Evolutionary conservation across 139 green algal genomes (phyloP), one percentile per base, ranked within the genome.

Genomic region (Tetraselmis striata): DNA sequence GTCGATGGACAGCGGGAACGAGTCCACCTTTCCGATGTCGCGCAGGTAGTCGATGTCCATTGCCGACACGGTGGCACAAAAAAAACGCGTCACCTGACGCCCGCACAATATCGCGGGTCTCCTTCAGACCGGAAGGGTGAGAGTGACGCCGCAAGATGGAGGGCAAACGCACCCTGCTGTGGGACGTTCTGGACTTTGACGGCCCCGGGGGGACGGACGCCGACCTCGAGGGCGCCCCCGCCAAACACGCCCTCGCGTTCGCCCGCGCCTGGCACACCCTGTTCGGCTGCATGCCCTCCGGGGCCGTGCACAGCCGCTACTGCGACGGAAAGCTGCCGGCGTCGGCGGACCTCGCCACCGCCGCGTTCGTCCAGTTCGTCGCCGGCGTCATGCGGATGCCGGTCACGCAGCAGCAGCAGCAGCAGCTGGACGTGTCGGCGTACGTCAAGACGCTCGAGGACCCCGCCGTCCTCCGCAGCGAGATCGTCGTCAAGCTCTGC

Each of bases 1-100:
- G 45, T 67, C 45, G 11, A 67, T 18, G 11, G 18, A 5, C 45
- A 58, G 1, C 26, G 45, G 2, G 24, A 59, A 1, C 2, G n/a
- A 75, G 58, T 85, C 77, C 2, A 24, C 29, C 25, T 59, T 30
- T 28, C 29, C 59, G 59, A 82, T 45, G n/a, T 1, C 1, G 18
- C 77, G 29, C 45, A 85, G 25, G 82, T 79, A 85, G 25, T 82
- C n/a, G 22, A 85, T 32, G 59, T 85, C 82, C 45, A 67, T 67
- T 5, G 45, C 45, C n/a, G n/a, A n/a, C n/a, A n/a, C n/a, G n/a
- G n/a, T n/a, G n/a, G n/a, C n/a, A n/a, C n/a, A n/a, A n/a, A n/a
- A n/a, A n/a, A n/a, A n/a, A n/a, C n/a, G n/a, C n/a, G n/a, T n/a
- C n/a, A n/a, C n/a, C n/a, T n/a, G n/a, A n/a, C n/a, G n/a, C n/a